These are phyloP conservation scores for Venturia nashicola DNA, from an alignment of 2,329 filamentous ascomycete species.

Conservation along the genomic window DNA sequence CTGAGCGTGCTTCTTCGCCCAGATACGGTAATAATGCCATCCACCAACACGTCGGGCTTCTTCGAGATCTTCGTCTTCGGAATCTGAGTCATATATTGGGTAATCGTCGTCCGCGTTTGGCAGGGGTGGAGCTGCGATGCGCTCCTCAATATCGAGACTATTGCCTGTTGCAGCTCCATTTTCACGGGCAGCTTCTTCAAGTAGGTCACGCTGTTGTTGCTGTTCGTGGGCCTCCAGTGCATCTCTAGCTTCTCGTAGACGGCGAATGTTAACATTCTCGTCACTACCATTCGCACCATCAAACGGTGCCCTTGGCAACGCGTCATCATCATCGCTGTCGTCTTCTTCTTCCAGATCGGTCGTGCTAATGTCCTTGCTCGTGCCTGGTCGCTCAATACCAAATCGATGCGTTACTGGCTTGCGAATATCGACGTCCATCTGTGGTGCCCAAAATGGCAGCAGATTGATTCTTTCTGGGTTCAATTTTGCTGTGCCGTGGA, in stretches of 20 bases:
- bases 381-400: slow-evolving; percentile 70
- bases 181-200: slow-evolving; percentile 19
- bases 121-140: slow-evolving; percentile 52
- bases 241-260: slow-evolving; percentile 38
- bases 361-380: slow-evolving; percentile 63
- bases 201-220: slow-evolving; percentile 34
- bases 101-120: slow-evolving; percentile 51
- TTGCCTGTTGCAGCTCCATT: slow-evolving; percentile 21
- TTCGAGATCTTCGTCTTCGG: slow-evolving; percentile 66
- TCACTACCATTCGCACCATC: slow-evolving; percentile 20
- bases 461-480: slow-evolving; percentile 82
- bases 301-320: slow-evolving; percentile 17
- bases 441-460: slow-evolving; percentile 92
- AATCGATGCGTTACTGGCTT: slow-evolving; percentile 84
- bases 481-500: slow-evolving; percentile 80
- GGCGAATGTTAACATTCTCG: slow-evolving; percentile 32
- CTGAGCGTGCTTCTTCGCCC: slow-evolving; percentile 37
- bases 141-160: slow-evolving; percentile 66
- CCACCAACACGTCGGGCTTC: slow-evolving; percentile 67
- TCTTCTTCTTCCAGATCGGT: slow-evolving; percentile 68
- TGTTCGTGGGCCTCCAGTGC: slow-evolving; percentile 38
- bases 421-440: slow-evolving; percentile 96
- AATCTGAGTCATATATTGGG: slow-evolving; percentile 81
- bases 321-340: slow-evolving; percentile 46
- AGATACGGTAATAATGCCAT: slow-evolving; percentile 56